Evolutionary conservation across 164 flowering plant genomes (phyloP).

Genomic region (Platanus orientalis): DNA sequence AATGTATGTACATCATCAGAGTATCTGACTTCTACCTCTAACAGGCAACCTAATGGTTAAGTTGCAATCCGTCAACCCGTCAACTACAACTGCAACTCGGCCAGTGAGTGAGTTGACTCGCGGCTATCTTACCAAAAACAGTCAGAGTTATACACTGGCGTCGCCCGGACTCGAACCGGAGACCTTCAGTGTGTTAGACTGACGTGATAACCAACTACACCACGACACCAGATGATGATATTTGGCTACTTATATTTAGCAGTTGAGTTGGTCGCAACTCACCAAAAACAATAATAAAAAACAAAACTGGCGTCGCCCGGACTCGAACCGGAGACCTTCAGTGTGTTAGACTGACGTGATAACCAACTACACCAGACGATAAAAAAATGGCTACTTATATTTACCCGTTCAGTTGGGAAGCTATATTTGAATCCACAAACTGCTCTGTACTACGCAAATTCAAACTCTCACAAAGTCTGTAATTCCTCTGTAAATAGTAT

Average conservation of each 20-base stretch:
- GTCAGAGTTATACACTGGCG: too few relatives aligned
- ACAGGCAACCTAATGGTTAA: too few relatives aligned
- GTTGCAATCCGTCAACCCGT: too few relatives aligned
- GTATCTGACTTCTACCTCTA: too few relatives aligned
- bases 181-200: slow-evolving; percentile 45
- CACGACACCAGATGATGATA: slow-evolving; percentile 32
- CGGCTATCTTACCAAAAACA: too few relatives aligned
- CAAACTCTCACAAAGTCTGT: slow-evolving; percentile 19
- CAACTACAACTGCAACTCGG: too few relatives aligned
- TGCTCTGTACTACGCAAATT: slow-evolving; percentile 23
- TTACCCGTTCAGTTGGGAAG: slow-evolving; percentile 27
- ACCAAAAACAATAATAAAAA: neutral
- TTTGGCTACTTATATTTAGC: too few relatives aligned
- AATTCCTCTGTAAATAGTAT: slow-evolving; percentile 23
- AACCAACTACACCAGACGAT: slow-evolving; percentile 89
- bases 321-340: slow-evolving; percentile 88
- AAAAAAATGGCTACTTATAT: neutral
- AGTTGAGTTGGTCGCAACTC: too few relatives aligned
- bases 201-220: slow-evolving; percentile 44
- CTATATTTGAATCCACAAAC: slow-evolving; percentile 19
- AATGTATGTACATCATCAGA: too few relatives aligned
- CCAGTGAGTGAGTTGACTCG: too few relatives aligned
- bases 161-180: slow-evolving; percentile 41
- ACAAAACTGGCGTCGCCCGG: slow-evolving; percentile 92
- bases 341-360: slow-evolving; percentile 90